Evolutionary conservation across 2,329 filamentous ascomycete genomes (phyloP).

Genomic region (Zymoseptoria tritici): DNA sequence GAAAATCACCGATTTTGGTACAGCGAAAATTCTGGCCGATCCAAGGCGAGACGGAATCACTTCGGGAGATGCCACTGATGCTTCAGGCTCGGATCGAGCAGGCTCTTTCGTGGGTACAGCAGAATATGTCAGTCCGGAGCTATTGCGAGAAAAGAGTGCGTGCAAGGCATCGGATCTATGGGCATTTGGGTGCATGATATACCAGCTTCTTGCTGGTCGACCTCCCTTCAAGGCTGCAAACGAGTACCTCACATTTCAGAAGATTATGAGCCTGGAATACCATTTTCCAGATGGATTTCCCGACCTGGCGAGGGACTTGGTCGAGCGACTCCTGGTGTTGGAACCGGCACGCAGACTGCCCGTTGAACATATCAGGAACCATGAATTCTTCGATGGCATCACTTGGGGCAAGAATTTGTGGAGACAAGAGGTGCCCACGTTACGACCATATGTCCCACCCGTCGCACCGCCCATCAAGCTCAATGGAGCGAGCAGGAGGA

Average conservation of each 20-base stretch:
- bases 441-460: constrained; percentile 76
- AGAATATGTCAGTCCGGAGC: constrained; percentile 94
- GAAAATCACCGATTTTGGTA: constrained; percentile 98
- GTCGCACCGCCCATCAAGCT: constrained; percentile 25
- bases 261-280: constrained; percentile 91
- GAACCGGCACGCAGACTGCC: constrained; percentile 78
- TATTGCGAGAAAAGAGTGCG: constrained; percentile 93
- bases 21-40: constrained; percentile 76
- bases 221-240: constrained; percentile 95
- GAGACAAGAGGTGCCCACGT: constrained; percentile 79
- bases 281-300: constrained; percentile 88
- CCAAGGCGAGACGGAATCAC: constrained; percentile 26
- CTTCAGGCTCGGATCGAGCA: constrained; percentile 62
- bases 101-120: constrained; percentile 96
- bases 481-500: constrained; percentile 19
- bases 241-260: constrained; percentile 96
- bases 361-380: constrained; percentile 93
- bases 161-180: constrained; percentile 97
- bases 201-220: constrained; percentile 88
- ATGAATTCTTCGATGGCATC: constrained; percentile 88
- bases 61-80: constrained; percentile 46
- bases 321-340: constrained; percentile 82
- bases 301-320: constrained; percentile 72
- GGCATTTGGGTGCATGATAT: constrained; percentile 98
- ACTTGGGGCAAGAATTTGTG: constrained; percentile 77